A percentile compares a stretch with the other conserved stretches of the same genome.
Evolutionary conservation across 345 rosid genomes (phyloP).

Genomic region (Rhodomyrtus tomentosa): DNA sequence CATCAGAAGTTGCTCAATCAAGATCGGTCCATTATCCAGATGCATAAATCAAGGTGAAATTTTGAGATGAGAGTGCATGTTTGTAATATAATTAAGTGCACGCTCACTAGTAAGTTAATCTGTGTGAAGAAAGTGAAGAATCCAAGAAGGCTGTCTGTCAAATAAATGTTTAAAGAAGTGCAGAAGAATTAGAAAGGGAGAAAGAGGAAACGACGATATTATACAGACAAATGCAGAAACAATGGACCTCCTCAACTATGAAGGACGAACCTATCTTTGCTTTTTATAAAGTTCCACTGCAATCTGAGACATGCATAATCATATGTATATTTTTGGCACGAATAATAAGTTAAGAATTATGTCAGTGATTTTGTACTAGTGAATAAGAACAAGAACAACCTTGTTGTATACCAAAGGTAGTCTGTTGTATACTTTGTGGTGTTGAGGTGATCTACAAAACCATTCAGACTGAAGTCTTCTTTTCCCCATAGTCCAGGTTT

Average conservation of each 20-base stretch:
- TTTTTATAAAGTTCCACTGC: background rate
- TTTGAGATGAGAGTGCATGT: background rate
- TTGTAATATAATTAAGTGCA: background rate
- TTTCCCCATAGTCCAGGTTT: slow-evolving; percentile 72
- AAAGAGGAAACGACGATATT: background rate
- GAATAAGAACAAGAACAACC: slow-evolving; percentile 33
- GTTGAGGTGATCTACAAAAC: slow-evolving; percentile 74
- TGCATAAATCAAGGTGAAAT: background rate
- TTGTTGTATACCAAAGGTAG: slow-evolving; percentile 94
- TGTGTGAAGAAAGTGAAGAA: background rate
- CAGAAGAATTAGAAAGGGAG: background rate
- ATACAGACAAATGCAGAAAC: background rate
- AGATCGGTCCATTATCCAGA: background rate
- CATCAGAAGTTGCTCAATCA: background rate
- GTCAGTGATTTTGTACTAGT: background rate
- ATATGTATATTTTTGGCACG: background rate
- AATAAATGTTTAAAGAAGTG: background rate
- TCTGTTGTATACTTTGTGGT: slow-evolving; percentile 77
- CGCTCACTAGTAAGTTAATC: background rate
- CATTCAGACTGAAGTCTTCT: slow-evolving; percentile 44
- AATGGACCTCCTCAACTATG: background rate
- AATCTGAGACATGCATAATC: background rate
- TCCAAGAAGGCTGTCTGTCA: background rate
- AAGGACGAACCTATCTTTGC: background rate
- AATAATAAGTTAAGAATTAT: background rate